Evolutionary conservation across 2,329 filamentous ascomycete species (phyloP).

Genomic region (Pseudogymnoascus sp.): DNA sequence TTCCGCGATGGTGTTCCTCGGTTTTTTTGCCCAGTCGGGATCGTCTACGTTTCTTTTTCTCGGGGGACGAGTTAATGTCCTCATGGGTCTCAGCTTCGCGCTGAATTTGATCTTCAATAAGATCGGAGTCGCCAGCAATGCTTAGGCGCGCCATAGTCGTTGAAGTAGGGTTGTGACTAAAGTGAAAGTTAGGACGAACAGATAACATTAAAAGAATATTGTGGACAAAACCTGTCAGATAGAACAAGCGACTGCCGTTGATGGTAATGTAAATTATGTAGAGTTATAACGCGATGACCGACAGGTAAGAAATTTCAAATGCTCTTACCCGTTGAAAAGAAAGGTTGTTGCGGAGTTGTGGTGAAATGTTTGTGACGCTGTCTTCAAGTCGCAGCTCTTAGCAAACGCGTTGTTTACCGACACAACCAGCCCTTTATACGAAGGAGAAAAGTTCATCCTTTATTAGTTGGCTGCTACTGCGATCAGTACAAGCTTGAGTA

Average conservation of each 20-base stretch:
- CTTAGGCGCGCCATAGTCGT: not conserved
- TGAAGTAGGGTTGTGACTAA: not conserved
- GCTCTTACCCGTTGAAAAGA: not conserved
- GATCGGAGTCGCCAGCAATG: not conserved
- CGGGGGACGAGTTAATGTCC: not conserved
- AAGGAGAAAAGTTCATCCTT: not conserved
- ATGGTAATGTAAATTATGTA: not conserved
- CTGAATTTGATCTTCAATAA: not conserved
- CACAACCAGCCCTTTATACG: not conserved
- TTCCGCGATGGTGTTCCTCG: not conserved
- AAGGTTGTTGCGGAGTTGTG: not conserved
- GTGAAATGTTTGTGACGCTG: not conserved
- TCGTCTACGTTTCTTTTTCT: not conserved
- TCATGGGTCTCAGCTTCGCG: not conserved
- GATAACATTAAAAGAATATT: not conserved
- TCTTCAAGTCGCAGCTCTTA: not conserved
- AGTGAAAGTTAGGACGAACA: not conserved
- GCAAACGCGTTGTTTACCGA: not conserved
- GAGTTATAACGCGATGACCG: not conserved
- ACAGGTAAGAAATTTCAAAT: not conserved
- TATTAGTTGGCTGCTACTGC: not conserved
- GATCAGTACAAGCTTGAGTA: not conserved
- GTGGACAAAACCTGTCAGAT: not conserved
- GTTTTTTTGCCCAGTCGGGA: not conserved
- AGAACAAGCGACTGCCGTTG: not conserved